Conservation (phyloP, 345 rosid genomes). For the Syzygium aqueum region DNA sequence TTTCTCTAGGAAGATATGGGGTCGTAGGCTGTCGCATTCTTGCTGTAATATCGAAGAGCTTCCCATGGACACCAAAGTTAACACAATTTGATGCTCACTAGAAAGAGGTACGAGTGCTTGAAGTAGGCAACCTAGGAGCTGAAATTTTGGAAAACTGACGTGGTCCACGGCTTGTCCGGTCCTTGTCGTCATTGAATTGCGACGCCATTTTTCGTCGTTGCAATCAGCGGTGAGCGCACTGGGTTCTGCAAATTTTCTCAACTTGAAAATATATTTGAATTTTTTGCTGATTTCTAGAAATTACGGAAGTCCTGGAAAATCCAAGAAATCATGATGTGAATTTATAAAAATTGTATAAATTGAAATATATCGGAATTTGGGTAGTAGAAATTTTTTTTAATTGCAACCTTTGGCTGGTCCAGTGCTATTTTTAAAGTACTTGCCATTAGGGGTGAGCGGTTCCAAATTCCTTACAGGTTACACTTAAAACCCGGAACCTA, state of each 20-base stretch:
- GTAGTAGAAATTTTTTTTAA: neutral
- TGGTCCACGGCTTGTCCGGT: rapidly evolving
- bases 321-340: neutral
- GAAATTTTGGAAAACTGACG: neutral
- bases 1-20: neutral
- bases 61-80: neutral
- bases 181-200: rapidly evolving
- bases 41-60: neutral
- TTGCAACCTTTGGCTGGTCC: neutral
- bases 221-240: neutral
- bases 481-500: no score
- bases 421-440: neutral
- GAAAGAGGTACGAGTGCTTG: neutral
- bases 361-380: neutral
- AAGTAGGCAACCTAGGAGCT: neutral
- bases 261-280: neutral
- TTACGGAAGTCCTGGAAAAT: neutral
- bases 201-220: neutral
- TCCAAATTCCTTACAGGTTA: no score
- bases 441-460: no score
- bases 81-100: neutral
- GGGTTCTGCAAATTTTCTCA: neutral
- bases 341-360: neutral
- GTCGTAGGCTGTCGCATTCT: neutral
- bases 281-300: neutral